A percentile compares a stretch with the other conserved stretches of the same genome.
Evolutionary conservation across 441 rosid species (phyloP).

Genomic region (Kokia cookei): DNA sequence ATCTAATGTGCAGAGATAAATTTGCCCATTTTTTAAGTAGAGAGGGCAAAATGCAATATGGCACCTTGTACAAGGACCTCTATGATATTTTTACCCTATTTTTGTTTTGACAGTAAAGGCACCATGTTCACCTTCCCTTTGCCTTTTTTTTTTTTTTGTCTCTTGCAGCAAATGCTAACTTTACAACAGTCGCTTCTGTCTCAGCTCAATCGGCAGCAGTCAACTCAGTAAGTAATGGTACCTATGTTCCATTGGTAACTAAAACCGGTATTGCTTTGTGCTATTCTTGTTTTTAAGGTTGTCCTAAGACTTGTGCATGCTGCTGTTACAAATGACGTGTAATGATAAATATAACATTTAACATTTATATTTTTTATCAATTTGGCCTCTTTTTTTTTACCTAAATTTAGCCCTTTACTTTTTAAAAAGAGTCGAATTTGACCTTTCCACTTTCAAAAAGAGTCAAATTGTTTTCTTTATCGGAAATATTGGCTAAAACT

Average conservation of each 20-base stretch:
- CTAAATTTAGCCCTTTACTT: no score
- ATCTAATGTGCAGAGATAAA: no score
- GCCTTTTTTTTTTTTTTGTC: not conserved
- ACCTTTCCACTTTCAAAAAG: no score
- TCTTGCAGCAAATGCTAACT: constrained; percentile 48
- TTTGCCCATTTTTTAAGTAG: no score
- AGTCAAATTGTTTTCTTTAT: no score
- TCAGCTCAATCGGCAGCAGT: constrained; percentile 35
- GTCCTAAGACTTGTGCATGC: not conserved
- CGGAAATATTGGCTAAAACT: no score
- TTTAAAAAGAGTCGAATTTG: no score
- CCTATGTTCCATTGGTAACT: not conserved
- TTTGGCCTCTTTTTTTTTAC: no score
- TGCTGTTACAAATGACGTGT: not conserved
- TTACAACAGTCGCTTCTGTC: constrained; percentile 51
- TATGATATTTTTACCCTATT: not conserved
- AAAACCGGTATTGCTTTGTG: not conserved
- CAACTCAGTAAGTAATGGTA: constrained; percentile 37
- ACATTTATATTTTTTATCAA: no score
- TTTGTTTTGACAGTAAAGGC: not conserved
- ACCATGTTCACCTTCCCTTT: constrained; percentile 4
- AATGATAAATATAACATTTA: no score
- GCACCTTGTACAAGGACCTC: no score
- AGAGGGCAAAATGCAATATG: no score
- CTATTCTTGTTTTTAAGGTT: not conserved